Conservation (phyloP, 345 rosid species). For the Gossypium stocksii region DNA sequence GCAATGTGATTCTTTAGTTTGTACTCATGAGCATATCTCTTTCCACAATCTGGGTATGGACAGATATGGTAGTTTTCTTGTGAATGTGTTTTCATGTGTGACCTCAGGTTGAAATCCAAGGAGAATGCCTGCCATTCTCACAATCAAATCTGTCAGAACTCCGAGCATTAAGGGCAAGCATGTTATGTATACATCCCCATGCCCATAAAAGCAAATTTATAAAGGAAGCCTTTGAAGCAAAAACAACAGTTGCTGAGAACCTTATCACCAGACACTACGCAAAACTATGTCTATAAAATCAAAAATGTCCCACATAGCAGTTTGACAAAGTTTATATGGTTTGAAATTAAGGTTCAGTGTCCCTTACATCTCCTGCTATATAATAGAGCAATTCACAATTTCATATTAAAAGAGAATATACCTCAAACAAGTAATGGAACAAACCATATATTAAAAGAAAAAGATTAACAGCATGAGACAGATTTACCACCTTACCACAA, state of each 20-base stretch:
- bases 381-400: neutral
- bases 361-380: neutral
- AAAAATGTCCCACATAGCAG: neutral
- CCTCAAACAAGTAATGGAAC: neutral
- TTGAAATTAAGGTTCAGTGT: neutral
- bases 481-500: constrained; percentile 82
- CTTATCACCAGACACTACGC: neutral
- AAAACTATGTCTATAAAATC: constrained; percentile 13
- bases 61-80: constrained; percentile 97
- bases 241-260: constrained; percentile 10
- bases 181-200: neutral
- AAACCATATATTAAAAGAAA: neutral
- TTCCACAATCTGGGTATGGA: constrained; percentile 86
- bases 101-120: constrained; percentile 90
- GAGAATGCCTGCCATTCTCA: constrained; percentile 81
- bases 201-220: constrained; percentile 8
- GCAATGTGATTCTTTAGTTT: constrained; percentile 84
- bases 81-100: constrained; percentile 98
- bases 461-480: neutral
- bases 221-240: neutral
- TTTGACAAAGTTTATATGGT: neutral
- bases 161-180: neutral
- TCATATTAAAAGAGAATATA: neutral
- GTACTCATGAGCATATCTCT: constrained; percentile 98
- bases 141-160: constrained; percentile 5